These are phyloP conservation scores for Sporobolomyces phaffii DNA, from an alignment of 768 basidiomycete species.

Conservation along the genomic window DNA sequence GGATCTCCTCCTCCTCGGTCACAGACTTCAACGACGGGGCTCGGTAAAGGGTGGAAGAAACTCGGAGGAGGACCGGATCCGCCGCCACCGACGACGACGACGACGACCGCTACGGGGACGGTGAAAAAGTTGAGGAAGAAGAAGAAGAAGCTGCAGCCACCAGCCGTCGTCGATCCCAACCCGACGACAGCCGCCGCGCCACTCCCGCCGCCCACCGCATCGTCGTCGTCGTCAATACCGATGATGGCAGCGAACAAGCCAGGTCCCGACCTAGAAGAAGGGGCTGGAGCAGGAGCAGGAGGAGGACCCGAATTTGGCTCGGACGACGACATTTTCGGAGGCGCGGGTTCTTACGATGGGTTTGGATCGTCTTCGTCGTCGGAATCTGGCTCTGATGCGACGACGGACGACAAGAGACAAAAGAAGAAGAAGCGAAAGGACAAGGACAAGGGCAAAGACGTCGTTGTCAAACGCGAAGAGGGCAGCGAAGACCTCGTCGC, in stretches of 20 bases:
- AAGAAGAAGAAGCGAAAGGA: background rate
- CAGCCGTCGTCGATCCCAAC: background rate
- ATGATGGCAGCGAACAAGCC: background rate
- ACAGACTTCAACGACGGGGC: background rate
- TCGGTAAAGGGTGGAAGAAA: slow-evolving; percentile 27
- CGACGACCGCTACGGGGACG: background rate
- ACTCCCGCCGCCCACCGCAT: background rate
- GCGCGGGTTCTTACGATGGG: slow-evolving; percentile 30
- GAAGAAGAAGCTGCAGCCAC: slow-evolving; percentile 20
- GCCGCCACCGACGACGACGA: background rate
- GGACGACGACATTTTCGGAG: slow-evolving; percentile 35
- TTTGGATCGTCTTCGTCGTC: too few relatives aligned
- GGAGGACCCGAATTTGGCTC: slow-evolving; percentile 4
- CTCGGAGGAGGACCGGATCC: background rate
- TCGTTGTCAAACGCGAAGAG: too few relatives aligned
- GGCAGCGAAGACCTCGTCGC: too few relatives aligned
- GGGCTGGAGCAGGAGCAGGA: too few relatives aligned
- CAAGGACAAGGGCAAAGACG: background rate
- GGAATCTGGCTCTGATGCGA: slow-evolving; percentile 11
- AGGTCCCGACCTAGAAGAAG: too few relatives aligned
- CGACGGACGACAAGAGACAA: background rate
- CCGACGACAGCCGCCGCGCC: background rate
- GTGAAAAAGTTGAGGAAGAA: slow-evolving; percentile 35
- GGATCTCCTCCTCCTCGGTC: too few relatives aligned
- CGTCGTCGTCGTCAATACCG: background rate